Conservation (phyloP, 495 filamentous ascomycete genomes). For the Aspergillus coremiiformis region DNA sequence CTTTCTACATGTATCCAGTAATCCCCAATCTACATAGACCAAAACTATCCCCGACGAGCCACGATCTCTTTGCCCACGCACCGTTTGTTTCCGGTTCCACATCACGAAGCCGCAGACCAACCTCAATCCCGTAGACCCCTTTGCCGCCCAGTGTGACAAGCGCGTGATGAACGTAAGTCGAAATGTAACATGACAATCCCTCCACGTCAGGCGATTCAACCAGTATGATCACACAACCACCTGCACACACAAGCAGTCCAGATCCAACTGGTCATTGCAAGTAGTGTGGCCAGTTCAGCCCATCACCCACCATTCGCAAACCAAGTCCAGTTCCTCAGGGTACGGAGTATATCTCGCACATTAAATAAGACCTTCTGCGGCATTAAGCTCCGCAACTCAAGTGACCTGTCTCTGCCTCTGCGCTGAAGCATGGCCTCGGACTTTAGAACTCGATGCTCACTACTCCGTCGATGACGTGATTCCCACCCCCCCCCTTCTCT, state of each 20-base stretch:
- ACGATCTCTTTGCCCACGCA: not conserved
- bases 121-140: not conserved
- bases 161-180: not conserved
- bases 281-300: not conserved
- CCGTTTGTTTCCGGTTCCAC: not conserved
- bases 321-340: too few species aligned
- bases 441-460: too few species aligned
- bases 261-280: not conserved
- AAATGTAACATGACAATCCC: not conserved
- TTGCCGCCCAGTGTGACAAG: not conserved
- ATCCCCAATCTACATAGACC: not conserved
- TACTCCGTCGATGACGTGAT: too few species aligned
- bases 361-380: too few species aligned
- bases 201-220: not conserved
- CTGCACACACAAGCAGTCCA: not conserved
- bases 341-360: too few species aligned
- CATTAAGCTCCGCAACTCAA: too few species aligned
- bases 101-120: not conserved
- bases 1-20: not conserved
- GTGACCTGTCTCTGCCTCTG: too few species aligned
- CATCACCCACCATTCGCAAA: too few species aligned
- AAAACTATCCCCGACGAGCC: not conserved
- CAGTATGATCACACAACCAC: not conserved
- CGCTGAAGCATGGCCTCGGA: too few species aligned
- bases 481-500: too few species aligned